Percentiles rank a stretch among this genome's conserved stretches.
phyloP scores from a whole-genome alignment of 345 rosid species.

The Lenwebbia sp. region DNA sequence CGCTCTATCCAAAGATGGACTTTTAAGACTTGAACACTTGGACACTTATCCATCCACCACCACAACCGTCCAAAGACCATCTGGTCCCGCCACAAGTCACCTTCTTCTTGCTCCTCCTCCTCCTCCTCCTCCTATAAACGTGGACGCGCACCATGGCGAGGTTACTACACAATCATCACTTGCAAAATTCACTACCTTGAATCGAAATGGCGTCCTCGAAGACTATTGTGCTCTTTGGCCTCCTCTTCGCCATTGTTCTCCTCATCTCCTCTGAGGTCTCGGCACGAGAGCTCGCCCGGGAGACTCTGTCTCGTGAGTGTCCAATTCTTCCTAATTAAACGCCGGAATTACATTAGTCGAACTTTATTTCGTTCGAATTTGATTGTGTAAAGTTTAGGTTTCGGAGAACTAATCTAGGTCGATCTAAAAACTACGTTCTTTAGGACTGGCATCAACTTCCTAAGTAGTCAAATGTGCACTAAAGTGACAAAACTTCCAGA shows the following conservation, averaged over 20 bases:
- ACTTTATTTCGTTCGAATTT: neutral
- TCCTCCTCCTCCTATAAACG: too few relatives aligned
- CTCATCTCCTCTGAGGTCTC: slow-evolving; percentile 9
- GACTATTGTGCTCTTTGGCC: neutral
- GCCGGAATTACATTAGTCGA: neutral
- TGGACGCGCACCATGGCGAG: too few relatives aligned
- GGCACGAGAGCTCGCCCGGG: slow-evolving; percentile 13
- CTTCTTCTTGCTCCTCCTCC: too few relatives aligned
- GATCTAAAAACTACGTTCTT: neutral
- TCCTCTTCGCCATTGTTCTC: neutral
- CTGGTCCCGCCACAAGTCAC: too few relatives aligned
- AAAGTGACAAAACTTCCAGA: too few relatives aligned
- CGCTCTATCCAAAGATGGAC: too few relatives aligned
- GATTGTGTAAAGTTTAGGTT: neutral
- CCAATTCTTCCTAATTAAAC: neutral
- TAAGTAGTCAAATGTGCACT: too few relatives aligned
- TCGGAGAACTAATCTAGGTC: neutral
- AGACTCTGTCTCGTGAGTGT: neutral
- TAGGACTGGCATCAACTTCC: neutral
- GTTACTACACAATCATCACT: too few relatives aligned
- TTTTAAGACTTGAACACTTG: too few relatives aligned
- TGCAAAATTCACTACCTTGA: too few relatives aligned
- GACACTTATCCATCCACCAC: too few relatives aligned
- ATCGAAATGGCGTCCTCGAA: neutral
- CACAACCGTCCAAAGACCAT: too few relatives aligned